phyloP scores from a whole-genome alignment of 441 rosid genomes.

The Jatropha podagrica region DNA sequence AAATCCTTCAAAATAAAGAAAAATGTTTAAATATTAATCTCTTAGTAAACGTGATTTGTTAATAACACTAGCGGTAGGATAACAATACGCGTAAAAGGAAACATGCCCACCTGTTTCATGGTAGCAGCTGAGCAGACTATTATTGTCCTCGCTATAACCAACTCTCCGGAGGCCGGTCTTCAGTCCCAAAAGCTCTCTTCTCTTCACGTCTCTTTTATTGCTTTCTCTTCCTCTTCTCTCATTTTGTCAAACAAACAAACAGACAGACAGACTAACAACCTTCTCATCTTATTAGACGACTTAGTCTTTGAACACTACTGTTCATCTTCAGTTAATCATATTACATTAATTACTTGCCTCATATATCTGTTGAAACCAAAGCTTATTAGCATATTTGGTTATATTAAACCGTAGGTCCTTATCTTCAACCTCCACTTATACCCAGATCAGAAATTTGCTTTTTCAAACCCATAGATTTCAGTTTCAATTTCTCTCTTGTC shows the following conservation, averaged over 20 bases:
- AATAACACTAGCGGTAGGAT: neutral
- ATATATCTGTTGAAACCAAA: too few relatives aligned
- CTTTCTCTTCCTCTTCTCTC: neutral
- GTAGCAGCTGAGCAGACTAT: slow-evolving; percentile 7
- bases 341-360: too few relatives aligned
- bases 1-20: too few relatives aligned
- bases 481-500: too few relatives aligned
- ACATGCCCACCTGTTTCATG: slow-evolving; percentile 22
- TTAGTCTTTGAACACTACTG: neutral
- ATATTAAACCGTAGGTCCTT: too few relatives aligned
- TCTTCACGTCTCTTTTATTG: slow-evolving; percentile 13
- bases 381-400: too few relatives aligned
- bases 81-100: slow-evolving; percentile 15
- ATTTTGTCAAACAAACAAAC: neutral
- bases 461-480: too few relatives aligned
- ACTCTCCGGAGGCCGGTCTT: slow-evolving; percentile 22
- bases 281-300: neutral
- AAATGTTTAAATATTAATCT: too few relatives aligned
- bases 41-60: neutral
- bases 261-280: neutral
- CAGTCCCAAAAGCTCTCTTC: slow-evolving; percentile 24
- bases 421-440: too few relatives aligned
- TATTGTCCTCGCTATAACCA: neutral
- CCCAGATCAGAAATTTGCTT: too few relatives aligned
- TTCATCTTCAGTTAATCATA: too few relatives aligned